Conservation (phyloP, 2,329 filamentous ascomycete genomes). For the Venturia effusa region DNA sequence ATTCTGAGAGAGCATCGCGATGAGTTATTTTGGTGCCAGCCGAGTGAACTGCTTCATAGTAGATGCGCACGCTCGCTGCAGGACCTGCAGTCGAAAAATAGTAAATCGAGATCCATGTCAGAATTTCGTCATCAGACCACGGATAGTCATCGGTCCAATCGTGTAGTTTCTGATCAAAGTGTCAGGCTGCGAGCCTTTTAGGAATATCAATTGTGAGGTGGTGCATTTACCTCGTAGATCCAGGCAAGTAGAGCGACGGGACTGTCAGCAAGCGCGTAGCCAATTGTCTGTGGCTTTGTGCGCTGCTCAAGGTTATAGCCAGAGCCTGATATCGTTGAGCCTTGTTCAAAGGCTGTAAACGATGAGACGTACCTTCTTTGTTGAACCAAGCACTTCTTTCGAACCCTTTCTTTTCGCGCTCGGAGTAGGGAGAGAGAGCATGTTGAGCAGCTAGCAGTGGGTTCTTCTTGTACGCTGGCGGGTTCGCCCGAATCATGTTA, state of each 20-base stretch:
- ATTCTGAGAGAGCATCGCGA: constrained; percentile 24
- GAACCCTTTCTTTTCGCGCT: constrained; percentile 41
- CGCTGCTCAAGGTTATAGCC: constrained; percentile 51
- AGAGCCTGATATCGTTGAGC: not conserved
- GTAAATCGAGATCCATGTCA: constrained; percentile 67
- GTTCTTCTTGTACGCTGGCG: constrained; percentile 39
- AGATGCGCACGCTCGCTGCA: constrained; percentile 56
- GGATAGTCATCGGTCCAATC: constrained; percentile 64
- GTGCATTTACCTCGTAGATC: constrained; percentile 50
- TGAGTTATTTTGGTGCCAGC: constrained; percentile 11
- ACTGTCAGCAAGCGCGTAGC: constrained; percentile 57
- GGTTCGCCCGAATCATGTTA: constrained; percentile 43
- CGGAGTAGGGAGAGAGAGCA: constrained; percentile 42
- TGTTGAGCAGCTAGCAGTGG: constrained; percentile 49
- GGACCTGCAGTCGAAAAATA: constrained; percentile 60
- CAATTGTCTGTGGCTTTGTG: constrained; percentile 63
- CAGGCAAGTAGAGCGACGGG: constrained; percentile 63
- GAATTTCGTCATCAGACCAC: constrained; percentile 66
- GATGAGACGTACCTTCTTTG: constrained; percentile 31
- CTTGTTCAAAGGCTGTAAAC: constrained; percentile 10
- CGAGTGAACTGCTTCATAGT: constrained; percentile 53
- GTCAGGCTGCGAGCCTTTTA: not conserved
- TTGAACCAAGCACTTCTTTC: constrained; percentile 47
- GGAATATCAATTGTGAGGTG: not conserved
- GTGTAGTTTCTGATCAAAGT: constrained; percentile 46